A percentile compares a stretch with the other conserved stretches of the same genome.
These are phyloP conservation scores for Beauveria medogensis DNA, from an alignment of 2,329 filamentous ascomycete genomes.

Conservation along the genomic window DNA sequence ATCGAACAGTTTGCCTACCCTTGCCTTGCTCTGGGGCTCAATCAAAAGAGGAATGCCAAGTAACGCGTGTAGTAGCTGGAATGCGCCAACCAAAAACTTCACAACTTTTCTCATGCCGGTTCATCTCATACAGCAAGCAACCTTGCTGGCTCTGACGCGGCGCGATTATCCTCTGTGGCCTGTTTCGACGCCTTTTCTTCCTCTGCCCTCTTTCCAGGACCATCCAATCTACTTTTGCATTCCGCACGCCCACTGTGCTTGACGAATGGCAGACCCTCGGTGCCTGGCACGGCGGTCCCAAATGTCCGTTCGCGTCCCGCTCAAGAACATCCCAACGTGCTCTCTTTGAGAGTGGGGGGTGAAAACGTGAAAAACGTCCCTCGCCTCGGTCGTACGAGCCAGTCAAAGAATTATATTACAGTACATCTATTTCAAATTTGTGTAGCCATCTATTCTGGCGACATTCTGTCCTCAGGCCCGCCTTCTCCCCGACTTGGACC, in stretches of 20 bases:
- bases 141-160: background rate
- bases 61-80: background rate
- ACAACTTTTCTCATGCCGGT: too few species aligned
- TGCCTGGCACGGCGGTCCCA: background rate
- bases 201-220: background rate
- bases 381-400: background rate
- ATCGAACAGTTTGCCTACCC: background rate
- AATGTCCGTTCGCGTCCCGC: background rate
- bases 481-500: background rate
- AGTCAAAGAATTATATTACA: background rate
- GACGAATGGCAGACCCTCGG: background rate
- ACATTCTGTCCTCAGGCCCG: background rate
- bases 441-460: background rate
- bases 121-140: background rate
- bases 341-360: background rate
- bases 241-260: background rate
- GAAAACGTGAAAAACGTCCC: background rate
- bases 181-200: background rate
- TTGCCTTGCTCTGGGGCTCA: background rate
- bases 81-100: background rate
- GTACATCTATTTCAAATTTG: too few species aligned
- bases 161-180: background rate
- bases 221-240: constrained; percentile 3
- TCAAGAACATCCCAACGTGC: background rate
- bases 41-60: background rate